These are phyloP conservation scores for Macadamia integrifolia DNA, from an alignment of 164 flowering plant species.

Conservation along the genomic window DNA sequence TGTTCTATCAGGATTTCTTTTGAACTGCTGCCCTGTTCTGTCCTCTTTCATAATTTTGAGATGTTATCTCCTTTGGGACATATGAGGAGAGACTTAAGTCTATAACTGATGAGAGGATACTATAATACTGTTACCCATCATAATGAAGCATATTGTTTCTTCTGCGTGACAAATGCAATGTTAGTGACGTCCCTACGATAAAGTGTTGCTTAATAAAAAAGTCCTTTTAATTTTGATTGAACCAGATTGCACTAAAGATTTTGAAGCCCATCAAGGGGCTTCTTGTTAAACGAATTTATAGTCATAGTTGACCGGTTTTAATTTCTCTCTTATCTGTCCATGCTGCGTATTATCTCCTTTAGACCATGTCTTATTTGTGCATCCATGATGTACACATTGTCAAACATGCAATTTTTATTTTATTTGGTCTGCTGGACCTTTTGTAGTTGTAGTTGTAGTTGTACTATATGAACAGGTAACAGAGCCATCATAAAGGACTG, in stretches of 20 bases:
- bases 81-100: background rate
- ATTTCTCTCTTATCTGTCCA: background rate
- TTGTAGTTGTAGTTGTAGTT: no score
- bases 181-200: background rate
- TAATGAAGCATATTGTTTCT: background rate
- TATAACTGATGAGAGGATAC: background rate
- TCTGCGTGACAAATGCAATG: background rate
- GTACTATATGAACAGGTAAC: no score
- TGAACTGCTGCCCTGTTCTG: background rate
- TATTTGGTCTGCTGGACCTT: no score
- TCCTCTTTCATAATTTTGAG: background rate
- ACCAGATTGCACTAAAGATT: background rate
- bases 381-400: no score
- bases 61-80: background rate
- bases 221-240: background rate
- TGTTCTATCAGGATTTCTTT: background rate
- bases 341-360: no score
- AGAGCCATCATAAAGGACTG: no score
- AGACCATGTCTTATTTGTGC: no score
- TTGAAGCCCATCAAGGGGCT: no score
- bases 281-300: background rate
- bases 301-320: background rate
- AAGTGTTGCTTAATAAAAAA: background rate
- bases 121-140: background rate
- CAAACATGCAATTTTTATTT: no score